Evolutionary conservation across 140 eudicot genomes (phyloP).

Genomic region (Oenanthe javanica): DNA sequence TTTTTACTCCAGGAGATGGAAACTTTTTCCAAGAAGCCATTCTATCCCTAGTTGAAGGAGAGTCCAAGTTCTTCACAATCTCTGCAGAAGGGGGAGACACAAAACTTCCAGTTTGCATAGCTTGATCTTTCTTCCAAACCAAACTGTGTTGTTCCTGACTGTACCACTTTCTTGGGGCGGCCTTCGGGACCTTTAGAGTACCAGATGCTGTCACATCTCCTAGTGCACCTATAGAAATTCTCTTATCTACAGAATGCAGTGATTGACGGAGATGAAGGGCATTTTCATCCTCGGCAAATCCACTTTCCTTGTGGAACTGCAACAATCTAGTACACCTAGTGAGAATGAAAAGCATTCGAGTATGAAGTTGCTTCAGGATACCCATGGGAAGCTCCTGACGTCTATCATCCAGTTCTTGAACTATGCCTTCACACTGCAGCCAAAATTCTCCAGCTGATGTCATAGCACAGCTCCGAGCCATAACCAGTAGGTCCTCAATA

Average conservation of each 20-base stretch:
- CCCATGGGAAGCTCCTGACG: conserved; percentile 98
- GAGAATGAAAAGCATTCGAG: conserved; percentile 96
- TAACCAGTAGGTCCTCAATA: conserved; percentile 72
- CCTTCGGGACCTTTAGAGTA: conserved; percentile 37
- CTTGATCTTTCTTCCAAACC: conserved; percentile 46
- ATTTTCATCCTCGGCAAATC: conserved; percentile 84
- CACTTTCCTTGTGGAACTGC: conserved; percentile 95
- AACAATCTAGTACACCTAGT: conserved; percentile 84
- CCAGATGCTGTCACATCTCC: conserved; percentile 29
- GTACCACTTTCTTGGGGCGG: conserved; percentile 52
- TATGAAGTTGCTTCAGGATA: conserved; percentile 80
- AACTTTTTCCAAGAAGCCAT: conserved; percentile 94
- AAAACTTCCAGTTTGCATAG: conserved; percentile 24
- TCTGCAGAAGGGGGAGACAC: conserved; percentile 35
- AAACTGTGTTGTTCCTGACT: conserved; percentile 72
- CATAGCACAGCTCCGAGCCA: conserved; percentile 91
- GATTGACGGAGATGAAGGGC: conserved; percentile 74
- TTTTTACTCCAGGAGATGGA: conserved; percentile 68
- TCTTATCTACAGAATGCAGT: conserved; percentile 64
- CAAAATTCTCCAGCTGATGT: conserved; percentile 92
- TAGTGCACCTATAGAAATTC: conserved; percentile 31
- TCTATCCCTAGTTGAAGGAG: conserved; percentile 54
- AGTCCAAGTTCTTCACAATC: conserved; percentile 33
- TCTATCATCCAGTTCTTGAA: conserved; percentile 87
- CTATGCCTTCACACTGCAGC: conserved; percentile 96